Conservation (phyloP, 148 eudicot species). For the Diospyros lotus region DNA sequence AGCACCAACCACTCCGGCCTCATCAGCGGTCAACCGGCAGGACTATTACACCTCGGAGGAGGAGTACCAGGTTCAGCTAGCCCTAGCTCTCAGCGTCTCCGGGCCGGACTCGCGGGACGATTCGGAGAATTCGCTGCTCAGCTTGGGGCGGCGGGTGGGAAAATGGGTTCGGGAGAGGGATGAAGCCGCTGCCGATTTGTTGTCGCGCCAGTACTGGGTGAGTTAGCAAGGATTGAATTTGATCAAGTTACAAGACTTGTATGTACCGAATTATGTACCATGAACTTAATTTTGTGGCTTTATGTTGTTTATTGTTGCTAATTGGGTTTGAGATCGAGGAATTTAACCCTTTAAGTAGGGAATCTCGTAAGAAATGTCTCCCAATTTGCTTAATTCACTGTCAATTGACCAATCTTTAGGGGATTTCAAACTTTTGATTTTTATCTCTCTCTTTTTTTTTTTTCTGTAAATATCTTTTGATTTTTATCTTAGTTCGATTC, state of each 20-base stretch:
- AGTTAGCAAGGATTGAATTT: constrained; percentile 17
- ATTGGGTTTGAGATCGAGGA: constrained; percentile 6
- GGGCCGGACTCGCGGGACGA: constrained; percentile 40
- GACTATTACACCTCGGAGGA: constrained; percentile 85
- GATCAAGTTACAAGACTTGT: not conserved
- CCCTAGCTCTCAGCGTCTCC: constrained; percentile 90
- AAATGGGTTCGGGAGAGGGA: constrained; percentile 28
- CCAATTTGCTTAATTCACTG: not conserved
- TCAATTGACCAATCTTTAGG: not conserved
- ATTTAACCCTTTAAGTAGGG: not conserved
- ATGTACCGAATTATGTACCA: not conserved
- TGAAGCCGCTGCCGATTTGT: constrained; percentile 43
- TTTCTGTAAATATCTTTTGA: no score
- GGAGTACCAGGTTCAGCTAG: constrained; percentile 92
- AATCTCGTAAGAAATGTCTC: not conserved
- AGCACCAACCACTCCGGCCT: constrained; percentile 4
- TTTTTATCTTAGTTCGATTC: no score
- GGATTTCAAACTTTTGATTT: no score
- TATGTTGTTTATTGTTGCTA: constrained; percentile 5
- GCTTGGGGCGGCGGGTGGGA: constrained; percentile 45
- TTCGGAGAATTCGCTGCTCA: constrained; percentile 37
- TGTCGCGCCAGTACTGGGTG: constrained; percentile 90
- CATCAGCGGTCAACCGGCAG: constrained; percentile 19
- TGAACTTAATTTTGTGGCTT: not conserved
- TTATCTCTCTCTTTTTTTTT: no score